Evolutionary conservation across 768 basidiomycete genomes (phyloP), one percentile per base, ranked within the genome.

Genomic region (Agaricus subrufescens): DNA sequence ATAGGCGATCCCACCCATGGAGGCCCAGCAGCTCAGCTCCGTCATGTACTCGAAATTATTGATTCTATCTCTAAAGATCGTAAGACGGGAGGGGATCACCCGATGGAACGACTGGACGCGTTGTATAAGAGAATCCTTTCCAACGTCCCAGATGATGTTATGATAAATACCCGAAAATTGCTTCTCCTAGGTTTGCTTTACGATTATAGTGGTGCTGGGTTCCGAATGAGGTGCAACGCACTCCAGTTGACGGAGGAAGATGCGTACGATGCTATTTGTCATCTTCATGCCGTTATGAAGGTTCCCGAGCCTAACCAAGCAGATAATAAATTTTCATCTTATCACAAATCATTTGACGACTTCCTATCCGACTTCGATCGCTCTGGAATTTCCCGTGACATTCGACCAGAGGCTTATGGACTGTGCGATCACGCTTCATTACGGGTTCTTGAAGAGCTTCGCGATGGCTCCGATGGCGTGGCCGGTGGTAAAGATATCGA

Each of bases 1-100:
- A 54, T 68, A 29, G 63, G 54, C 14, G 59, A 60, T 25, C 49
- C 49, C 4, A 3, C 2, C 4, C 25, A 23, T n/a, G 31, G 49
- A 10, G 30, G 54, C 10, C 54, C 58, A 2, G 34, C 39, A 1
- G 11, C n/a, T 26, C 44, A 59, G 48, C 8, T 44, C 39, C 19
- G 55, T 43, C 15, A 19, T 37, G 19, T 50, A 25, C 31, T 50
- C n/a, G 34, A 26, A 3, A 34, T 38, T 11, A 39, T 50, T 19
- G 23, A 39, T n/a, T n/a, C n/a, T n/a, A n/a, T n/a, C n/a, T n/a
- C n/a, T n/a, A n/a, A n/a, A 2, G 4, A 12, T 14, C 2, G 7
- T 26, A 3, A 19, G 4, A 19, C n/a, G n/a, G n/a, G n/a, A n/a
- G n/a, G 3, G 27, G 12, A 19, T 15, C 1, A 11, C 14, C 8